These are phyloP conservation scores for Plasmodium coatneyi DNA, from an alignment of 169 alveolate genomes.

Conservation along the genomic window DNA sequence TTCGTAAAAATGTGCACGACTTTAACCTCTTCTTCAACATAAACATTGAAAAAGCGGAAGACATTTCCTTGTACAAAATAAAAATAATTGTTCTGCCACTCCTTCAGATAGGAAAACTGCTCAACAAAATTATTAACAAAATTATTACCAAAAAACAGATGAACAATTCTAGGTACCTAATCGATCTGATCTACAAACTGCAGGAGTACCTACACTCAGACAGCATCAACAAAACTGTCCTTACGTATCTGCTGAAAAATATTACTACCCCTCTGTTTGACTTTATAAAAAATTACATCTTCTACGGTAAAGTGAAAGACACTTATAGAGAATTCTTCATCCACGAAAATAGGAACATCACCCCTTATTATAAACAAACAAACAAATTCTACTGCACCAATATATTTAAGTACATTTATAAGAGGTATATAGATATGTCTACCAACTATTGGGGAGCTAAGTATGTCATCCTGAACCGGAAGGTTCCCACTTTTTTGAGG, in stretches of 20 bases:
- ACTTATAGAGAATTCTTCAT: constrained; percentile 66
- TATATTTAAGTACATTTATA: constrained; percentile 61
- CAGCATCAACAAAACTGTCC: constrained; percentile 53
- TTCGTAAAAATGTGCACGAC: constrained; percentile 59
- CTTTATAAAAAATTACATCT: constrained; percentile 69
- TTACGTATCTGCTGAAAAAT: constrained; percentile 53
- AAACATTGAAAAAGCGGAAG: constrained; percentile 64
- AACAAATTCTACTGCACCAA: constrained; percentile 49
- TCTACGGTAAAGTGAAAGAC: constrained; percentile 61
- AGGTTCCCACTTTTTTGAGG: constrained; percentile 57
- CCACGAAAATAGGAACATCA: constrained; percentile 71
- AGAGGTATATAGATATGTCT: constrained; percentile 64
- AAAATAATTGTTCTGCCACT: constrained; percentile 46
- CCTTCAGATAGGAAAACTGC: constrained; percentile 53
- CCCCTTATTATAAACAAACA: constrained; percentile 66
- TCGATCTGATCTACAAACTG: constrained; percentile 52
- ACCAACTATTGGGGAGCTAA: constrained; percentile 76
- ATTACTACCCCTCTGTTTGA: constrained; percentile 70
- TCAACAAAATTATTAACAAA: constrained; percentile 64
- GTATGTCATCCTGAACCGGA: constrained; percentile 29
- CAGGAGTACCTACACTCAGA: constrained; percentile 68
- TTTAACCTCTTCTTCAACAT: constrained; percentile 64
- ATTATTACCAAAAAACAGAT: constrained; percentile 40
- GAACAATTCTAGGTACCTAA: constrained; percentile 49
- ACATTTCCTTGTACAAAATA: constrained; percentile 60